Base-by-base conservation (phyloP, 75 land plant genomes). In the Azolla pinnata region DNA sequence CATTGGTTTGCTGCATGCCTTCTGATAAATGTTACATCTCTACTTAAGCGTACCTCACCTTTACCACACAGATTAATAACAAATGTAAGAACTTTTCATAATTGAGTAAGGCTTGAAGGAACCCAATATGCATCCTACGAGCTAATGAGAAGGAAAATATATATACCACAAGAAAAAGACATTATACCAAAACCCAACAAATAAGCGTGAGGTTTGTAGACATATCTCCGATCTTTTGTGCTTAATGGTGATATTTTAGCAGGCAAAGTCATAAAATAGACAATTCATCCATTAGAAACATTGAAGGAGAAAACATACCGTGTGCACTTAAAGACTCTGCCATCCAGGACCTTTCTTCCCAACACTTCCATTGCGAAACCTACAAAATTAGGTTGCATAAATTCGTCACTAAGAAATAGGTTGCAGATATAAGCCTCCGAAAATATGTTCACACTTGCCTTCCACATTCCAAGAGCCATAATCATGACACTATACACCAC, bases 401-500 rank as follows among this genome's bases (percentile, higher is more conserved):
- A 9, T 16, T 16, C 20, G 10, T 5, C 17, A 56, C 31, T 7
- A 9, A 30, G 12, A 20, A 4, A 25, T 16, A 23, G 8, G 12
- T 4, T 8, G 7, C 16, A 8, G 10, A 23, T 8, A 56, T 3
- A 56, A 56, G n/a, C 8, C 54, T 19, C 23, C 7, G 54, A 5
- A 19, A 19, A 24, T 18, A 51, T 5, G 45, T 21, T 34, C 31
- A 2, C 21, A 55, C 38, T 62, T 54, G 81, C 96, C 82, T 71
- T 83, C 29, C 56, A 60, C 9, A 74, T 74, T 57, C 87, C 96
- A 38, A 90, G 70, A 34, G 78, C 9, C 71, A 90, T 56, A 9
- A 87, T 90, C 23, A 81, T 50, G 50, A 69, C 78, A 65, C 78
- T 70, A 53, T 79, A 89, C 0, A 76, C 64, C 60, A 90, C 95